Percentiles rank a stretch among this genome's conserved stretches.
Conservation (phyloP, 305 asterid genomes). For the Ruellia speciosa region DNA sequence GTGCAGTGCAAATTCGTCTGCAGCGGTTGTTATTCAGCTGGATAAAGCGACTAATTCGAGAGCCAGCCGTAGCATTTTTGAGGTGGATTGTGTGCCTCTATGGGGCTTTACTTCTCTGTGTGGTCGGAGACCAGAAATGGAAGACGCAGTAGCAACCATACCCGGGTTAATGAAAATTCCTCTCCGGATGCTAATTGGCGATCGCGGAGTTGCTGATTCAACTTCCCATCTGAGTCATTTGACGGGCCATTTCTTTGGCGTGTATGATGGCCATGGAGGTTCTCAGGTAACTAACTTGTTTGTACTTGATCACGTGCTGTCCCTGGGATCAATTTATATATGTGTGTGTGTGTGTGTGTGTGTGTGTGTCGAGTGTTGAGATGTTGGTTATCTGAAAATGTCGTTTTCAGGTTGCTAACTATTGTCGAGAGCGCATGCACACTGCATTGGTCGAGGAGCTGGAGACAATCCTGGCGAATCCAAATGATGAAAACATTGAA, state of each 20-base stretch:
- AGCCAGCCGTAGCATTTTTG: constrained; percentile 64
- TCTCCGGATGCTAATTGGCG: constrained; percentile 50
- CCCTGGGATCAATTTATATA: no score
- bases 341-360: no score
- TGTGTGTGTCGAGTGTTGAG: no score
- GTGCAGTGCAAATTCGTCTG: neutral
- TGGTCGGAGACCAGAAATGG: constrained; percentile 97
- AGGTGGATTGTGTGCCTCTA: constrained; percentile 75
- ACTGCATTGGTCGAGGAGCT: constrained; percentile 58
- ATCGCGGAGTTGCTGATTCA: constrained; percentile 39
- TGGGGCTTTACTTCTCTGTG: constrained; percentile 79
- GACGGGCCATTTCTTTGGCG: constrained; percentile 86
- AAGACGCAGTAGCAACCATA: constrained; percentile 59
- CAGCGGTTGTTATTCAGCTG: constrained; percentile 26
- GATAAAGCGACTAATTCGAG: constrained; percentile 31
- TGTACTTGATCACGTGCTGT: no score
- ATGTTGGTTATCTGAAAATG: neutral
- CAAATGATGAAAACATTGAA: constrained; percentile 28
- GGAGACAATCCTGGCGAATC: constrained; percentile 34
- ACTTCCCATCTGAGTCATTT: constrained; percentile 47
- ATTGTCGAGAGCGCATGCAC: constrained; percentile 75
- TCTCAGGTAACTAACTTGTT: constrained; percentile 46
- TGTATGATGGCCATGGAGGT: constrained; percentile 98
- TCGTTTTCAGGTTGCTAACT: constrained; percentile 73
- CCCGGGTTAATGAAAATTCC: constrained; percentile 72